phyloP scores from a whole-genome alignment of 345 rosid genomes.

The Gossypium thurberi region DNA sequence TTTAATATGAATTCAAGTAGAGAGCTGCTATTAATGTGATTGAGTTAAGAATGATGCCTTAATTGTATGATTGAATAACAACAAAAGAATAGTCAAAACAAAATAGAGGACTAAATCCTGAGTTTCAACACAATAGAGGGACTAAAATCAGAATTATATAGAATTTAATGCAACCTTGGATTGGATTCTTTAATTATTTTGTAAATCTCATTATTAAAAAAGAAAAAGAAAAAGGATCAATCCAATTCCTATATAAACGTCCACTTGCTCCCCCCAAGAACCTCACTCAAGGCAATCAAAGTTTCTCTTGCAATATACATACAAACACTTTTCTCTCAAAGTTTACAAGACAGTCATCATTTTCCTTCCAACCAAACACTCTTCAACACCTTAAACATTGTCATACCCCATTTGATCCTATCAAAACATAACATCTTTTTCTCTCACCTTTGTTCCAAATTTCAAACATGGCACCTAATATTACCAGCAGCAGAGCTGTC shows the following conservation, averaged over 20 bases:
- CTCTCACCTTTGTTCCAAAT: background rate
- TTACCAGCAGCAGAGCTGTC: slow-evolving; percentile 12
- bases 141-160: too few relatives aligned
- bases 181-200: too few relatives aligned
- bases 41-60: too few relatives aligned
- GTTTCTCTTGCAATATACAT: background rate
- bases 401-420: too few relatives aligned
- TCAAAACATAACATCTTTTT: background rate
- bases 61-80: too few relatives aligned
- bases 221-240: background rate
- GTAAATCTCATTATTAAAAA: background rate
- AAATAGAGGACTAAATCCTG: too few relatives aligned
- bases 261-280: background rate
- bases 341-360: background rate
- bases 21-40: too few relatives aligned
- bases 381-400: background rate
- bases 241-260: background rate
- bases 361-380: background rate
- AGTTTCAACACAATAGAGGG: too few relatives aligned
- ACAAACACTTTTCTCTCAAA: background rate
- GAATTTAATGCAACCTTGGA: too few relatives aligned
- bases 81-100: too few relatives aligned
- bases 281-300: background rate
- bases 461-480: slow-evolving; percentile 27
- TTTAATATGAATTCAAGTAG: too few relatives aligned